phyloP scores from a whole-genome alignment of 2,329 filamentous ascomycete species.

The Aquanectria penicillioides region DNA sequence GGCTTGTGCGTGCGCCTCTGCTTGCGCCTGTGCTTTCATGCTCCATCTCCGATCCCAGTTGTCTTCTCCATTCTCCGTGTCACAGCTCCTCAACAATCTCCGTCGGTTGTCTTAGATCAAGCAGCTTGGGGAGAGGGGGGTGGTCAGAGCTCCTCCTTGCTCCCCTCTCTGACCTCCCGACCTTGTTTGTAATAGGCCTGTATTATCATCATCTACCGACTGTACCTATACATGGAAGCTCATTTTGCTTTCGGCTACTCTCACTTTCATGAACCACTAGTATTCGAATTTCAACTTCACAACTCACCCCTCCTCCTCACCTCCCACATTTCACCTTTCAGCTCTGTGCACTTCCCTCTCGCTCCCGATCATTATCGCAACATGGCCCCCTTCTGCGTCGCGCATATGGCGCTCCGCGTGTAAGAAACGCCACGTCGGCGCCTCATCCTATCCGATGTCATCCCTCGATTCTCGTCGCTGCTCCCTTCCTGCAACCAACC shows the following conservation, averaged over 20 bases:
- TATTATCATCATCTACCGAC: too few relatives aligned
- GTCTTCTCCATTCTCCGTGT: background rate
- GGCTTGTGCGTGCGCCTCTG: background rate
- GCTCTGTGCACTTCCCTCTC: too few relatives aligned
- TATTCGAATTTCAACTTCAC: background rate
- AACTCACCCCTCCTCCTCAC: background rate
- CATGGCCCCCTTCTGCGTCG: constrained; percentile 11
- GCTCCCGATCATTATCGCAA: constrained; percentile 5
- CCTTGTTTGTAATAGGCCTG: too few relatives aligned
- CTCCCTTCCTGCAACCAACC: background rate
- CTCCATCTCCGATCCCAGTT: background rate
- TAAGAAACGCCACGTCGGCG: constrained; percentile 14
- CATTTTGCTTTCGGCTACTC: background rate
- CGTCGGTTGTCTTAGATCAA: constrained; percentile 6
- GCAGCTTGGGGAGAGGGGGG: too few relatives aligned
- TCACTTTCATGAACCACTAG: background rate
- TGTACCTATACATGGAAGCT: too few relatives aligned
- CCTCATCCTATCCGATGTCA: background rate
- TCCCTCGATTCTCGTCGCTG: constrained; percentile 1
- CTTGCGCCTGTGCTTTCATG: background rate
- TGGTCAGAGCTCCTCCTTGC: constrained; percentile 19
- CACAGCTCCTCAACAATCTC: constrained; percentile 11
- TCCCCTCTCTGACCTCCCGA: too few relatives aligned
- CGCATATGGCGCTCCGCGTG: constrained; percentile 15
- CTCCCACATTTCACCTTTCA: background rate